These are phyloP conservation scores for Nicotiana attenuata DNA, from an alignment of 257 asterid genomes.

Conservation along the genomic window DNA sequence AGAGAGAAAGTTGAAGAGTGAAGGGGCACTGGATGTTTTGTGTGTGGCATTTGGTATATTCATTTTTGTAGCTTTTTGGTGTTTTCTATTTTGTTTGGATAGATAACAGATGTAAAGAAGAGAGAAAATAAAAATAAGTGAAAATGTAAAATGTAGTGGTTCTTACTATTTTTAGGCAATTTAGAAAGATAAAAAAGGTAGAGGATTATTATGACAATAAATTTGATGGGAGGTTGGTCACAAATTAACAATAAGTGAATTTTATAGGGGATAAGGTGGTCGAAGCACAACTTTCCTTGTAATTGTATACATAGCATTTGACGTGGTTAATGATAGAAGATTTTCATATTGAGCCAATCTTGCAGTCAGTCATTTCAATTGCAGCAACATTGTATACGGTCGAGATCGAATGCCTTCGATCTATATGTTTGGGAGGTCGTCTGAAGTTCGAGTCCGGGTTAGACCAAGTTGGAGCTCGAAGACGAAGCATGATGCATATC, in stretches of 20 bases:
- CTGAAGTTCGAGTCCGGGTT: no score
- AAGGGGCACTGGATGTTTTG: conserved; percentile 50
- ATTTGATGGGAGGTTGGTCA: not conserved
- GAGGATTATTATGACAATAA: not conserved
- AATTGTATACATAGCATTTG: not conserved
- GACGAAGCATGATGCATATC: no score
- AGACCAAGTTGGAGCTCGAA: no score
- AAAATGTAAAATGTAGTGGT: not conserved
- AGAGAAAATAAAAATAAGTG: not conserved
- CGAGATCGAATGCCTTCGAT: no score
- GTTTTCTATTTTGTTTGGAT: conserved; percentile 13
- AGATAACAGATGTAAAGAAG: not conserved
- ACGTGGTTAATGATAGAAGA: not conserved
- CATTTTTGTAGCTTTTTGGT: conserved; percentile 36
- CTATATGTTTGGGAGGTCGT: no score
- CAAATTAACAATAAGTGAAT: not conserved
- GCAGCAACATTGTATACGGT: no score
- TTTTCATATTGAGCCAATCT: no score
- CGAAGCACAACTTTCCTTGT: not conserved
- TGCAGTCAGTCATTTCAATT: no score
- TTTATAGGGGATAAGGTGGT: not conserved
- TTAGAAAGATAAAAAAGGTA: no score
- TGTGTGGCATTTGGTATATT: conserved; percentile 60
- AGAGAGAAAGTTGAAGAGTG: conserved; percentile 54
- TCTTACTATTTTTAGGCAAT: no score